Conservation (phyloP, 2,329 filamentous ascomycete species). For the Emergomyces orientalis region DNA sequence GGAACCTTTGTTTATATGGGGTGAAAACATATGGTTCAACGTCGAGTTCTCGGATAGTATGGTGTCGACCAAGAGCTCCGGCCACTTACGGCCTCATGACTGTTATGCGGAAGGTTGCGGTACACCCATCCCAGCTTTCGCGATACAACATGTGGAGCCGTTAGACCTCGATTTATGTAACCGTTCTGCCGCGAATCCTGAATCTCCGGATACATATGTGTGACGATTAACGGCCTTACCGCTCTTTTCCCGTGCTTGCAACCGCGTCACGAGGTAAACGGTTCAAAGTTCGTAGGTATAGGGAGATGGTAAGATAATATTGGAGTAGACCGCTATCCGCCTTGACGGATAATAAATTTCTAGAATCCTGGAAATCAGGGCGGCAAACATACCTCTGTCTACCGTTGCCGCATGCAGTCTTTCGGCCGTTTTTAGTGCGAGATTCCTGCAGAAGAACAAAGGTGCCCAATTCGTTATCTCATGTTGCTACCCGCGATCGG, state of each 20-base stretch:
- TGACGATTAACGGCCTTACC: background rate
- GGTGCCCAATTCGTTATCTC: background rate
- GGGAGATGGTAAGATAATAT: background rate
- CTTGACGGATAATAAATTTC: background rate
- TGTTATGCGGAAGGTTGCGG: background rate
- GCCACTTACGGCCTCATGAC: slow-evolving; percentile 1
- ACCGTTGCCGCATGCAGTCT: background rate
- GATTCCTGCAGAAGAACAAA: slow-evolving; percentile 1
- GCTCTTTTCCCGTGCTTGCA: background rate
- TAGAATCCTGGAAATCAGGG: background rate
- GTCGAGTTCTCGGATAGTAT: background rate
- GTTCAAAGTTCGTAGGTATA: background rate
- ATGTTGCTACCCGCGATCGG: background rate
- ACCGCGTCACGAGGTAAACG: background rate
- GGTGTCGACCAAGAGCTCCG: background rate
- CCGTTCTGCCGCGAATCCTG: background rate
- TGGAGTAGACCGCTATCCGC: background rate
- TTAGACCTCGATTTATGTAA: background rate
- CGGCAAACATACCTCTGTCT: background rate
- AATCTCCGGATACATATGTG: background rate
- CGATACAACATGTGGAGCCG: background rate
- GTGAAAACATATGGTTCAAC: background rate
- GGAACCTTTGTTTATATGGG: background rate
- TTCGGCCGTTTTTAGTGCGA: background rate
- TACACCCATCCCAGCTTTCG: background rate